Evolutionary conservation across 2,329 filamentous ascomycete genomes (phyloP).

Genomic region (Ophiostoma sp.): DNA sequence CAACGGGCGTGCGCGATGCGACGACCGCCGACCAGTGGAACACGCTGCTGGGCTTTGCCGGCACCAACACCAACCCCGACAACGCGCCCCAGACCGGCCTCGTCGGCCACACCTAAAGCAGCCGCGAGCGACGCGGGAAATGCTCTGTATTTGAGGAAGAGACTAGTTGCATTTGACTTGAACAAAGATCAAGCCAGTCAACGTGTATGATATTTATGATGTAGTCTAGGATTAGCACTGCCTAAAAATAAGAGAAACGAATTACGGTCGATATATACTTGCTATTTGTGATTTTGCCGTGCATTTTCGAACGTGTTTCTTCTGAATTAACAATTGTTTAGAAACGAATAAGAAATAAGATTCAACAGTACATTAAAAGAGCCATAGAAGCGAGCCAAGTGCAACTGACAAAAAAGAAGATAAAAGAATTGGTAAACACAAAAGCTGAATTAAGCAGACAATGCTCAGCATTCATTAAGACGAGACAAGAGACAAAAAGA

Average conservation of each 20-base stretch:
- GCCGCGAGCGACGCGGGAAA: neutral
- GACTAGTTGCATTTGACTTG: neutral
- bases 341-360: neutral
- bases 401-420: neutral
- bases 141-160: neutral
- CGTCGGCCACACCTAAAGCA: slow-evolving; percentile 35
- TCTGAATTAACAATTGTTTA: neutral
- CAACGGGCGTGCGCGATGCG: slow-evolving; percentile 35
- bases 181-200: neutral
- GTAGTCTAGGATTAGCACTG: slow-evolving; percentile 18
- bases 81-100: slow-evolving; percentile 37
- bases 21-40: slow-evolving; percentile 41
- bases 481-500: neutral
- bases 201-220: slow-evolving; percentile 17
- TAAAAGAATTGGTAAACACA: neutral
- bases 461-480: neutral
- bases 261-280: slow-evolving; percentile 12
- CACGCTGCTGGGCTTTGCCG: slow-evolving; percentile 38
- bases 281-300: neutral
- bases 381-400: neutral
- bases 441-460: neutral
- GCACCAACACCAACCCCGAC: slow-evolving; percentile 38
- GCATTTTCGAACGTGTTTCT: too few species aligned
- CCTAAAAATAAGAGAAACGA: slow-evolving; percentile 18
- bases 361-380: neutral